Evolutionary conservation across 2,329 filamentous ascomycete species (phyloP).

Genomic region (Ploettnerulaceae sp.): DNA sequence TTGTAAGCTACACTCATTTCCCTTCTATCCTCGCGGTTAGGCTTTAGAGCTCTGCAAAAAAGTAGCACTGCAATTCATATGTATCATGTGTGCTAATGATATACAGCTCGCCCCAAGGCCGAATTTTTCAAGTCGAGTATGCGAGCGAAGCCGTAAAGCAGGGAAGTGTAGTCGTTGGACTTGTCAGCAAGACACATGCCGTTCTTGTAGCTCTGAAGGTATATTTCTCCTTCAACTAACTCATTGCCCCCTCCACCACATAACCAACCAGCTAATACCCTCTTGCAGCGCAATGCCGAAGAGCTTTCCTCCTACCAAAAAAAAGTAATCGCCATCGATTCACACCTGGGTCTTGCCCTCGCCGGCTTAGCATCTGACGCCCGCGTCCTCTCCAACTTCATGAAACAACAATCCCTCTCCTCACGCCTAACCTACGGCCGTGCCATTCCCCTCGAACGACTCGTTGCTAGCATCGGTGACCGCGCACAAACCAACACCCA

Average conservation of each 20-base stretch:
- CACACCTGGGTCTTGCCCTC: conserved; percentile 91
- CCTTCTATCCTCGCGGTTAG: background rate
- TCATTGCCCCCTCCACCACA: background rate
- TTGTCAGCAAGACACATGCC: conserved; percentile 96
- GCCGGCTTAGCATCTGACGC: conserved; percentile 96
- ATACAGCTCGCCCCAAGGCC: conserved; percentile 88
- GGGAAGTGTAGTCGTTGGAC: conserved; percentile 93
- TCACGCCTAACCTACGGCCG: conserved; percentile 95
- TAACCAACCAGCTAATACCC: background rate
- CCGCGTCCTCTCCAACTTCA: conserved; percentile 99
- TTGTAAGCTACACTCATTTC: conserved; percentile 63
- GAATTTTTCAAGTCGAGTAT: conserved; percentile 99
- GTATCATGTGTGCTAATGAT: conserved; percentile 24
- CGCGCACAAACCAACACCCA: conserved; percentile 98
- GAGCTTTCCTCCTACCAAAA: conserved; percentile 99
- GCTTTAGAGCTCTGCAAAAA: conserved; percentile 3
- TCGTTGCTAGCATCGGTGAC: conserved; percentile 88
- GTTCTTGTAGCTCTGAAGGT: conserved; percentile 97
- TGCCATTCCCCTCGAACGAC: conserved; percentile 81
- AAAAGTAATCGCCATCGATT: conserved; percentile 96
- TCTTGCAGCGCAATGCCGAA: conserved; percentile 83
- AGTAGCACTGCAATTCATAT: conserved; percentile 1
- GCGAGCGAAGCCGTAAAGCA: conserved; percentile 98
- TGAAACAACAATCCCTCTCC: conserved; percentile 98
- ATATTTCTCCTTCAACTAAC: conserved; percentile 24